Evolutionary conservation across 2,329 filamentous ascomycete genomes (phyloP).

Genomic region (Ophiosphaerella narmari): DNA sequence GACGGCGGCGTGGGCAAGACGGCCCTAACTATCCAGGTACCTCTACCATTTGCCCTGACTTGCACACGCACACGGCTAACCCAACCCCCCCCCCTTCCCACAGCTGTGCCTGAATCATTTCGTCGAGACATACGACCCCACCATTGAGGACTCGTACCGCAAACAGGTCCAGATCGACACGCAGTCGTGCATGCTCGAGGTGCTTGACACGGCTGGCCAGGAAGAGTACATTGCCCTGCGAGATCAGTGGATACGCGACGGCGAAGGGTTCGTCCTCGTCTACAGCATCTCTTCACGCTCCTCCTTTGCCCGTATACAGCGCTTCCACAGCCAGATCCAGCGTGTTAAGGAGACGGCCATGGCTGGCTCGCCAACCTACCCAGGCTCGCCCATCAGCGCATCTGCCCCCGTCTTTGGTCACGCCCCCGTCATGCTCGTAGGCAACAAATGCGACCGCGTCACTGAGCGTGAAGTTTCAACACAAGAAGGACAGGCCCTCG

Average conservation of each 20-base stretch:
- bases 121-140: constrained; percentile 82
- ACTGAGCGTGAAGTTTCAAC: constrained; percentile 96
- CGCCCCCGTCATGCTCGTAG: constrained; percentile 96
- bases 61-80: constrained; percentile 17
- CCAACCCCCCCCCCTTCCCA: no score
- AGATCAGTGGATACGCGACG: constrained; percentile 98
- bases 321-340: constrained; percentile 96
- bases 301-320: constrained; percentile 91
- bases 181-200: constrained; percentile 96
- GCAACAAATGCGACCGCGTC: constrained; percentile 96
- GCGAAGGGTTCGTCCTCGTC: constrained; percentile 95
- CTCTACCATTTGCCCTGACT: constrained; percentile 58
- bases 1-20: constrained; percentile 95
- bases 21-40: constrained; percentile 85
- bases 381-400: constrained; percentile 70
- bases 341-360: constrained; percentile 88
- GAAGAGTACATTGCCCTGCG: constrained; percentile 97
- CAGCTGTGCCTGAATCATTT: constrained; percentile 97
- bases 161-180: constrained; percentile 84
- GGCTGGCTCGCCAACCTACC: constrained; percentile 75
- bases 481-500: constrained; percentile 90
- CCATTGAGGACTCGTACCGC: constrained; percentile 70
- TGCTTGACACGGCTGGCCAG: constrained; percentile 95
- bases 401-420: constrained; percentile 59
- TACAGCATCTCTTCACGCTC: constrained; percentile 98